phyloP scores from a whole-genome alignment of 1,284 basidiomycete genomes.

The Apiotrichum akiyoshidainum region DNA sequence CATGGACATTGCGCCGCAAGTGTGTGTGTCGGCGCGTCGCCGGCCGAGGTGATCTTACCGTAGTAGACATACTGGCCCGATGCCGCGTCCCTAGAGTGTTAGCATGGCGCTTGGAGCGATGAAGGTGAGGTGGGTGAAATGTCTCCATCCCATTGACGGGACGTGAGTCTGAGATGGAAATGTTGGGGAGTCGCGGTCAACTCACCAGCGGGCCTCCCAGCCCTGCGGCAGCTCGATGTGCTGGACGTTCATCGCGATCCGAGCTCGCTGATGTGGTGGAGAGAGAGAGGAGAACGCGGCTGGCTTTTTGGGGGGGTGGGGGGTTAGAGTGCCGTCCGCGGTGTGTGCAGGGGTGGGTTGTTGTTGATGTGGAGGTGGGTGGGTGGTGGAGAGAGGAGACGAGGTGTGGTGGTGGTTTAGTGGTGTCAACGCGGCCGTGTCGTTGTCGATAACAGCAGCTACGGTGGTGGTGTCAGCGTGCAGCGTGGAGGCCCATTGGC shows the following conservation, averaged over 20 bases:
- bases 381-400: not conserved
- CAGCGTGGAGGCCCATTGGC: not conserved
- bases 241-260: slow-evolving; percentile 29
- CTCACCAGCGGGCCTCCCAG: slow-evolving; percentile 84
- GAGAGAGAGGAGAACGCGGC: not conserved
- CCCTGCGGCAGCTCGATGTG: slow-evolving; percentile 65
- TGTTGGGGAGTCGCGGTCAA: slow-evolving; percentile 5
- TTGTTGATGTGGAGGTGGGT: not conserved
- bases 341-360: not conserved
- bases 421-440: not conserved
- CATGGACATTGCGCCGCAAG: not conserved
- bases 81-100: slow-evolving; percentile 65
- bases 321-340: not conserved
- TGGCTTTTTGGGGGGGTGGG: not conserved
- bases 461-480: not conserved
- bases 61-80: slow-evolving; percentile 83
- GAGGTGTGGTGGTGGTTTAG: too few relatives aligned
- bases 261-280: not conserved
- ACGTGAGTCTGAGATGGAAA: too few relatives aligned
- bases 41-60: slow-evolving; percentile 52
- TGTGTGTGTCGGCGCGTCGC: too few relatives aligned
- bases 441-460: not conserved
- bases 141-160: not conserved
- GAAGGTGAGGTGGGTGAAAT: too few relatives aligned
- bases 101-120: not conserved